Percentiles rank a stretch among this genome's conserved stretches.
Conservation (phyloP, 192 early-diverging fungal species). For the Entomortierella lignicola region DNA sequence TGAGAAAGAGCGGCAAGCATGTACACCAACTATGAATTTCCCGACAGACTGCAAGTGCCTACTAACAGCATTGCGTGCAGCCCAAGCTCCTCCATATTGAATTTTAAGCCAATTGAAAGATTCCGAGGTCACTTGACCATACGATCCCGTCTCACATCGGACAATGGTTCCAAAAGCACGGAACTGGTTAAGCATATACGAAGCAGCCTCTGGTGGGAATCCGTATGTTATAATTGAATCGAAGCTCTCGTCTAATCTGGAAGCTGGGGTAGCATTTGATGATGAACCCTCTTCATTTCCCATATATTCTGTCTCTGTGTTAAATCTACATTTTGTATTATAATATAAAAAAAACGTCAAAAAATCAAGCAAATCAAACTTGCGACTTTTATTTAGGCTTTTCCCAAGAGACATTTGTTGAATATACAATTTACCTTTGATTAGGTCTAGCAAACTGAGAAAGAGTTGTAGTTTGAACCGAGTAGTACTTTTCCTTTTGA, state of each 20-base stretch:
- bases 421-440: conserved; percentile 13
- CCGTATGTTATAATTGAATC: conserved; percentile 47
- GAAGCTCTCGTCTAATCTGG: not conserved
- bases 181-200: conserved; percentile 41
- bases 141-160: conserved; percentile 23
- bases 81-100: conserved; percentile 26
- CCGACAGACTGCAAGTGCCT: conserved; percentile 35
- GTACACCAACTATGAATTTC: conserved; percentile 33
- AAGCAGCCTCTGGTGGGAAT: conserved; percentile 33
- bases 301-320: not conserved
- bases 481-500: conserved; percentile 38
- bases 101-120: conserved; percentile 50
- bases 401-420: no score
- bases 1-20: conserved; percentile 20
- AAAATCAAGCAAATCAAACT: no score
- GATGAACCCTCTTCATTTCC: not conserved
- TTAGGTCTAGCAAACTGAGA: not conserved
- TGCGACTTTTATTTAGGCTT: no score
- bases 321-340: no score
- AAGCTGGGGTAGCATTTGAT: not conserved
- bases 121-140: conserved; percentile 16
- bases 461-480: conserved; percentile 1
- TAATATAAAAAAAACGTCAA: not conserved
- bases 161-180: conserved; percentile 31
- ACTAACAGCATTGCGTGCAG: conserved; percentile 27